phyloP scores from a whole-genome alignment of 495 filamentous ascomycete genomes.

The Bacidia gigantensis region DNA sequence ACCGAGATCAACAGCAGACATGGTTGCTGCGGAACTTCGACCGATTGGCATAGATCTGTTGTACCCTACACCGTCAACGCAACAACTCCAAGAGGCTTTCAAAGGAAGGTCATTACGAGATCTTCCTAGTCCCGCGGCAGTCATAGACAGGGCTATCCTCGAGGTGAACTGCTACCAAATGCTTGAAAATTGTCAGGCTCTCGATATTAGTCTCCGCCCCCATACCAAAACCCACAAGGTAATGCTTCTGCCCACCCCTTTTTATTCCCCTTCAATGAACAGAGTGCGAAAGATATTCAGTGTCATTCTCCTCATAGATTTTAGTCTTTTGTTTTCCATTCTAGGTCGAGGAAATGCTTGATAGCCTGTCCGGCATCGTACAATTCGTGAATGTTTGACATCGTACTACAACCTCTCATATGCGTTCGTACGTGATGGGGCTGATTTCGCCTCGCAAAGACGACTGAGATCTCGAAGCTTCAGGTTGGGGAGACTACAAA shows the following conservation, averaged over 20 bases:
- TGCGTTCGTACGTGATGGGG: neutral
- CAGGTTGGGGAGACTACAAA: slow-evolving; percentile 47
- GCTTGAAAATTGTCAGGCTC: slow-evolving; percentile 43
- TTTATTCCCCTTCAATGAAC: too few species aligned
- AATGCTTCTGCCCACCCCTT: slow-evolving; percentile 8
- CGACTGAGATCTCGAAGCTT: slow-evolving; percentile 54
- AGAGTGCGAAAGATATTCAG: too few species aligned
- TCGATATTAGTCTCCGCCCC: slow-evolving; percentile 57
- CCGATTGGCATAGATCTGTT: neutral
- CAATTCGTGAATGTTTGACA: too few species aligned
- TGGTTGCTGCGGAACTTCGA: too few species aligned
- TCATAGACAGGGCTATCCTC: slow-evolving; percentile 58
- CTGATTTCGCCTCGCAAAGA: slow-evolving; percentile 30
- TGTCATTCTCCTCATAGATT: too few species aligned
- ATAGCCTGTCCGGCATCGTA: too few species aligned
- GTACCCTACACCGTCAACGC: slow-evolving; percentile 18
- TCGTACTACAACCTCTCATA: too few species aligned
- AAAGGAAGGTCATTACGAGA: slow-evolving; percentile 48
- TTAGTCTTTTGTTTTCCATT: too few species aligned
- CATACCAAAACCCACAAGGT: slow-evolving; percentile 88
- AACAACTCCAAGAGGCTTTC: slow-evolving; percentile 29
- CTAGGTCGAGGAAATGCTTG: too few species aligned
- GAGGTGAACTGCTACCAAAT: slow-evolving; percentile 59
- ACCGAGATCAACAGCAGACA: too few species aligned
- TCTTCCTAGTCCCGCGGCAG: slow-evolving; percentile 50